Evolutionary conservation across 225 moss, liverwort and hornwort species (phyloP), one percentile per base, ranked within the genome.

Genomic region (Rhytidiadelphus loreus): DNA sequence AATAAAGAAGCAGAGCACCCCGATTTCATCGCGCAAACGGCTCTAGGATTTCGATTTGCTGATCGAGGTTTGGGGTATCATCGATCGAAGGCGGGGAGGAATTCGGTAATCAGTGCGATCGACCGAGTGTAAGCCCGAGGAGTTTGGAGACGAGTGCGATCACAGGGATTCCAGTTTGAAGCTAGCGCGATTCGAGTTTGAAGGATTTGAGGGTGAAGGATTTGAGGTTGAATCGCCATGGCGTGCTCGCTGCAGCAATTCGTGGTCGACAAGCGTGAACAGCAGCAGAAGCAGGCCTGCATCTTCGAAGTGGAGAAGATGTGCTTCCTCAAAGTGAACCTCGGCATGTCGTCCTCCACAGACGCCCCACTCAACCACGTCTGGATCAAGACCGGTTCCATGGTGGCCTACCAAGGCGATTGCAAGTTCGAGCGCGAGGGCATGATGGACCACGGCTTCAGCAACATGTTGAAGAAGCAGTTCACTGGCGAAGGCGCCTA

Each of bases 351-450:
- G 20, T 72, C 93, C 79, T 91, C 89, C 57, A 81, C 89, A 5
- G 95, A 96, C 58, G 64, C 72, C 2, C 57, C 83, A 1, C 87
- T 97, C 10, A 72, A 25, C 29, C 88, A 88, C 57, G 95, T 97
- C 33, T 95, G 94, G 95, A 96, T 93, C 85, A 95, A 96, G 63
- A 89, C 90, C 2, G 93, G 93, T 8, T 94, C 96, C 72, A 96
- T 97, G 95, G 96, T 97, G 35, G 96, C 96, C 2, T 96, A 95
- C 89, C 91, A 94, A 33, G 95, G 97, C 46, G 93, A 96, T 21
- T 92, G 93, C 75, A 90, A 92, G 86, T 96, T 97, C 87, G 88
- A 86, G 88, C 92, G 96, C 12, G 96, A 97, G 81, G 92, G 95
- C 16, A 6, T 95, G 16, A 17, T 94, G 85, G 94, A 94, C 12